Conservation (phyloP, 768 basidiomycete genomes). For the Piloderma croceum region DNA sequence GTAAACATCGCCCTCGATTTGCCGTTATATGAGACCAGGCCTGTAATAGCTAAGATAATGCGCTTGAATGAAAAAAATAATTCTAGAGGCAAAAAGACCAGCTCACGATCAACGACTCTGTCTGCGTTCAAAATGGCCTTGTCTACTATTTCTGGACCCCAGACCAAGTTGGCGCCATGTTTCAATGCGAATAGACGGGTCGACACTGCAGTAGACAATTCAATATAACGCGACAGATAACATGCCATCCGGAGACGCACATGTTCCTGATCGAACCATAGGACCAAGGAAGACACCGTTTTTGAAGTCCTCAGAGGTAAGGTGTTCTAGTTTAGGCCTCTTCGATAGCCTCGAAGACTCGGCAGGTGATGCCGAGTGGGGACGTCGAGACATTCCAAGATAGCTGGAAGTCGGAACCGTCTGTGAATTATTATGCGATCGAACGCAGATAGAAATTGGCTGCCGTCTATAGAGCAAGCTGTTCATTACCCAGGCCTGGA, state of each 20-base stretch:
- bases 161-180: slow-evolving; percentile 90
- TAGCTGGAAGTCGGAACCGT: no score
- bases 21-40: slow-evolving; percentile 83
- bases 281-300: slow-evolving; percentile 93
- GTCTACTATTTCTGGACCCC: slow-evolving; percentile 96
- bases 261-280: slow-evolving; percentile 92
- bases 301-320: slow-evolving; percentile 72
- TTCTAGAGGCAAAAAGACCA: background rate
- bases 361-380: slow-evolving; percentile 43
- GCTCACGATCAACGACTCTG: slow-evolving; percentile 82
- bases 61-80: background rate
- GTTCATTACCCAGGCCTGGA: no score
- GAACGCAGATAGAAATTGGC: no score
- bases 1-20: slow-evolving; percentile 83
- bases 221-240: slow-evolving; percentile 11
- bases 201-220: slow-evolving; percentile 50
- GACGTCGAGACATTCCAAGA: slow-evolving; percentile 46
- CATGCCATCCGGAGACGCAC: slow-evolving; percentile 39
- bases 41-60: slow-evolving; percentile 60
- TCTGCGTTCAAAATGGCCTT: slow-evolving; percentile 87
- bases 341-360: slow-evolving; percentile 49
- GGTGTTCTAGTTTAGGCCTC: slow-evolving; percentile 49
- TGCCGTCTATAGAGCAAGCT: no score
- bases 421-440: no score
- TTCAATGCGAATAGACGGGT: slow-evolving; percentile 83